Evolutionary conservation across 257 asterid genomes (phyloP), one percentile per base, ranked within the genome.

Genomic region (Rhazya stricta): DNA sequence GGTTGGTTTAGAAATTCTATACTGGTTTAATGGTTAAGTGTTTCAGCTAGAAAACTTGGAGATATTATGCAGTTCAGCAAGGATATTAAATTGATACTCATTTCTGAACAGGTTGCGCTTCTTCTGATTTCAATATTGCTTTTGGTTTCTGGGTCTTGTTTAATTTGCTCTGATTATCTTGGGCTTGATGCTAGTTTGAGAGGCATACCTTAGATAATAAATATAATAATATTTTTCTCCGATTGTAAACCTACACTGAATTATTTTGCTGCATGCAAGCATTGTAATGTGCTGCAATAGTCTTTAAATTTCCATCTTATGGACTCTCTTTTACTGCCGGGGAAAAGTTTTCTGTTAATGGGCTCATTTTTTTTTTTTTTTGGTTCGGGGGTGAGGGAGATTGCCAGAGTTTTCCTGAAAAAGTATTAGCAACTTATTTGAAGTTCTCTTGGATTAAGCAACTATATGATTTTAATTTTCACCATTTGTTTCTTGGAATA

Each of bases 211-310:
- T 34, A n/a, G 6, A 34, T 1, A 16, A 63, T 18, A 6, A 3
- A 36, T 9, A 63, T 27, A 5, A 1, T 34, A 32, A 19, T 63
- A 29, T 63, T 63, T 63, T 1, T 6, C 16, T 18, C 36, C 16
- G 1, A 61, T 3, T 18, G 3, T 34, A 18, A 36, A 34, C 27
- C 43, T 63, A 19, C 0, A 15, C n/a, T 1, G 65, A 9, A 58
- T 8, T 53, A 53, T 53, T 53, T 21, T 61, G 23, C 67, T 61
- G 67, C 67, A 61, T 61, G n/a, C 67, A 61, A 61, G 67, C 15
- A 32, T 61, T 60, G 12, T 34, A 16, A 34, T 63, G 11, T 36
- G 6, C 18, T 61, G 42, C n/a, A 30, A 4, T 15, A 61, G 39
- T 61, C 50, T 27, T 34, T 61, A 10, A 56, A n/a, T 56, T 29